Evolutionary conservation across 1,284 basidiomycete species (phyloP).

Genomic region (Entoloma clypeatum): DNA sequence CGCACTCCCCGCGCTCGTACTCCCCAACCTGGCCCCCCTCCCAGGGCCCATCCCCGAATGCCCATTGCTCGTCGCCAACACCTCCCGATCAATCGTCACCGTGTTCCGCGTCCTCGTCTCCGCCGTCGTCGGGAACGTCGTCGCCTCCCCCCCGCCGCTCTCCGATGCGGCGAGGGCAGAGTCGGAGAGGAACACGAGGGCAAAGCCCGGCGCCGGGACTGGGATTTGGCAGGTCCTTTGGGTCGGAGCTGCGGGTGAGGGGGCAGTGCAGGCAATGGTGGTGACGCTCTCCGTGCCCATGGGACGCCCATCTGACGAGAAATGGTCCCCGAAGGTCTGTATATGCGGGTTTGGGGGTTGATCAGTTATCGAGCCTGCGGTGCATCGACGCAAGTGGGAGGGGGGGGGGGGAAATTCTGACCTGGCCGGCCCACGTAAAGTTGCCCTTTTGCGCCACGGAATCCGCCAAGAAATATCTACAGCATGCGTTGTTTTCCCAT

Average conservation of each 20-base stretch:
- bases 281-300: constrained; percentile 47
- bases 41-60: constrained; percentile 37
- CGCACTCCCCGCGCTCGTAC: constrained; percentile 43
- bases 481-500: constrained; percentile 8
- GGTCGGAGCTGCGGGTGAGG: too few species aligned
- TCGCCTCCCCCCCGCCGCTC: constrained; percentile 33
- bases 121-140: constrained; percentile 56
- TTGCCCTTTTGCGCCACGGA: constrained; percentile 62
- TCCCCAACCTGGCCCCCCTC: constrained; percentile 31
- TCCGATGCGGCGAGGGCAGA: constrained; percentile 39
- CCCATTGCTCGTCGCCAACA: constrained; percentile 51
- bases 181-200: constrained; percentile 63
- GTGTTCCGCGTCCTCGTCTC: constrained; percentile 49
- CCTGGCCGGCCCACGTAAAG: constrained; percentile 70
- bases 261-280: constrained; percentile 54
- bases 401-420: constrained; percentile 17
- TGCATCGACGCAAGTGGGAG: not conserved
- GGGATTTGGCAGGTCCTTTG: constrained; percentile 53
- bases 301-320: constrained; percentile 62
- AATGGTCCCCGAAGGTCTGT: constrained; percentile 64
- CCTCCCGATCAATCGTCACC: constrained; percentile 30
- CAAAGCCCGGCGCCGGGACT: constrained; percentile 69
- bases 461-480: constrained; percentile 45
- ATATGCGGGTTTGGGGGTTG: constrained; percentile 10
- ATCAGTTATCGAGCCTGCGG: constrained; percentile 14